Percentiles rank a stretch among this genome's conserved stretches.
Evolutionary conservation across 139 green algal genomes (phyloP).

Genomic region (Chlorella vulgaris): DNA sequence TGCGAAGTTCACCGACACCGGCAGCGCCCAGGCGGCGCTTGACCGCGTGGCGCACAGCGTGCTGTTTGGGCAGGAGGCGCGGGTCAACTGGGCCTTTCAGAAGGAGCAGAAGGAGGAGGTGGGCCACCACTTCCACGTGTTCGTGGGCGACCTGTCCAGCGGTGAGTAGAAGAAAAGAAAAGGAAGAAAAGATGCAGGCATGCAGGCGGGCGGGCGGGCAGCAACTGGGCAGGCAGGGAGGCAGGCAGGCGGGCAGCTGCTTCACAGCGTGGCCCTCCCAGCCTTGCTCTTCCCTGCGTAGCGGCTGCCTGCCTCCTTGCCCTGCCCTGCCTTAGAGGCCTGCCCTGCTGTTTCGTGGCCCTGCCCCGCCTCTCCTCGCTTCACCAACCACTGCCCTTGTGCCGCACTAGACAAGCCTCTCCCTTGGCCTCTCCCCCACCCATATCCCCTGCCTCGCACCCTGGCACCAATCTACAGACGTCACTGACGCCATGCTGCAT

Average conservation of each 20-base stretch:
- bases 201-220: not conserved
- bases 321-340: too few species aligned
- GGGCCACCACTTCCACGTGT: constrained; percentile 68
- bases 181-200: too few species aligned
- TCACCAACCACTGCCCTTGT: too few species aligned
- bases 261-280: too few species aligned
- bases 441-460: not conserved
- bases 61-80: constrained; percentile 66
- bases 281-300: too few species aligned
- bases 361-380: too few species aligned
- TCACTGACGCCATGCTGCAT: constrained; percentile 33
- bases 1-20: constrained; percentile 57
- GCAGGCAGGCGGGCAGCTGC: too few species aligned
- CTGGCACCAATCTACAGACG: constrained; percentile 1
- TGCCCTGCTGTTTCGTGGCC: too few species aligned
- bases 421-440: not conserved
- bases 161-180: not conserved
- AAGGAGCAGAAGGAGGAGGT: constrained; percentile 71
- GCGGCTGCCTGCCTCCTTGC: too few species aligned
- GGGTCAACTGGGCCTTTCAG: constrained; percentile 81
- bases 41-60: constrained; percentile 41
- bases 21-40: constrained; percentile 36
- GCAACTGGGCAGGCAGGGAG: not conserved
- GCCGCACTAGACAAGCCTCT: not conserved
- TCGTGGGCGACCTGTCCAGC: constrained; percentile 73